A percentile compares a stretch with the other conserved stretches of the same genome.
Conservation (phyloP, 2,329 filamentous ascomycete species). For the Alternaria consortialis region DNA sequence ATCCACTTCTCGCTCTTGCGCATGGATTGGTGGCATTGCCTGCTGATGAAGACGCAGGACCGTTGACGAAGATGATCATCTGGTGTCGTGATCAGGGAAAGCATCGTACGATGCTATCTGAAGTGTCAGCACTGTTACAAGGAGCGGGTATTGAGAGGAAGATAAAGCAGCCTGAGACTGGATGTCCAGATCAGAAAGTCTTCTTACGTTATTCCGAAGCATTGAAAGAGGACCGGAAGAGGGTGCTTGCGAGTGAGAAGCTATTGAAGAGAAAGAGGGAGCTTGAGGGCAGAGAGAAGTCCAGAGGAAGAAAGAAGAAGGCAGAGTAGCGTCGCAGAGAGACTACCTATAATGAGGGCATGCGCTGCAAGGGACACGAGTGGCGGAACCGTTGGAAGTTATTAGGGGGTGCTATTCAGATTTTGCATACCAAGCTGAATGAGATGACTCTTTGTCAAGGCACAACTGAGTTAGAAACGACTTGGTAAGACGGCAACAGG, state of each 20-base stretch:
- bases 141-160: constrained; percentile 13
- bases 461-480: too few relatives aligned
- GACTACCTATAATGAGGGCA: background rate
- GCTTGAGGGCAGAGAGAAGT: background rate
- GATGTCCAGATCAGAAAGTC: constrained; percentile 23
- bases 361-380: background rate
- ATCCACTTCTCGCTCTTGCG: constrained; percentile 28
- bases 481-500: too few relatives aligned
- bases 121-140: constrained; percentile 13
- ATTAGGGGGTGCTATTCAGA: background rate
- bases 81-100: constrained; percentile 17
- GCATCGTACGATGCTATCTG: constrained; percentile 16
- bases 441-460: too few relatives aligned
- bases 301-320: constrained; percentile 13
- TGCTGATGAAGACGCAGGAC: constrained; percentile 25
- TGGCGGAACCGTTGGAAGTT: background rate
- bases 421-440: background rate
- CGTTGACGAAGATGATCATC: constrained; percentile 23
- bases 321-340: background rate
- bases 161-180: constrained; percentile 15
- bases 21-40: constrained; percentile 24
- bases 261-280: constrained; percentile 4
- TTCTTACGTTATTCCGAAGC: background rate
- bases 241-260: background rate
- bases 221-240: constrained; percentile 21